Evolutionary conservation across 257 asterid species (phyloP), one percentile per base, ranked within the genome.

Genomic region (Galeopsis tetrahit): DNA sequence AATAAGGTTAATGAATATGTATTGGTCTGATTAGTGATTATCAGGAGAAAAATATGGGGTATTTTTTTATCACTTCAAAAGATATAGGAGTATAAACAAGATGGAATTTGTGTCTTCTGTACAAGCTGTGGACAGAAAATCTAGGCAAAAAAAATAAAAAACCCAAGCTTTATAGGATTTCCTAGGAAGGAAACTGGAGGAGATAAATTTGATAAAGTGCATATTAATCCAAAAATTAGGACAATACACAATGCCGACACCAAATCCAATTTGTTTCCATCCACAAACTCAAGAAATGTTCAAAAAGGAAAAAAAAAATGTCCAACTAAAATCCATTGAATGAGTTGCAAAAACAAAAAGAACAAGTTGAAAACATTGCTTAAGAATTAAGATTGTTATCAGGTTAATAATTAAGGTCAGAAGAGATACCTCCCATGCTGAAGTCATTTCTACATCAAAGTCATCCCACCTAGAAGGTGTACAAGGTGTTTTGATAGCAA

Each of bases 381-480:
- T 68, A 46, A 58, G 35, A 55, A 6, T 55, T n/a, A 49, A 67
- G 52, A 43, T 11, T 7, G 9, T 40, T n/a, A 51, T 14, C 34
- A 11, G 64, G 53, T 40, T 17, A 75, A 56, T n/a, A 53, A 61
- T 33, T 17, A 43, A 71, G 51, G 55, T 10, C 17, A 48, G 64
- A 76, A 61, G 72, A 75, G 68, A 79, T 82, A 90, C 99, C 93
- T 94, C 97, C 98, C 99, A 94, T 17, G 99, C 96, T 34, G 90
- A 90, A 68, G 91, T 85, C 99, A 94, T 94, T 87, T 94, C 98
- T 71, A 80, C 61, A 42, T 88, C 95, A 58, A 89, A 94, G 74
- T 87, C 96, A 36, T 85, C 90, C 98, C 98, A 91, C 88, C 98
- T 88, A 33, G 93, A 83, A 77, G 97, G 91, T 63, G 96, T 80